Evolutionary conservation across 805 yeast species (phyloP).

Genomic region (Pichia occidentalis): DNA sequence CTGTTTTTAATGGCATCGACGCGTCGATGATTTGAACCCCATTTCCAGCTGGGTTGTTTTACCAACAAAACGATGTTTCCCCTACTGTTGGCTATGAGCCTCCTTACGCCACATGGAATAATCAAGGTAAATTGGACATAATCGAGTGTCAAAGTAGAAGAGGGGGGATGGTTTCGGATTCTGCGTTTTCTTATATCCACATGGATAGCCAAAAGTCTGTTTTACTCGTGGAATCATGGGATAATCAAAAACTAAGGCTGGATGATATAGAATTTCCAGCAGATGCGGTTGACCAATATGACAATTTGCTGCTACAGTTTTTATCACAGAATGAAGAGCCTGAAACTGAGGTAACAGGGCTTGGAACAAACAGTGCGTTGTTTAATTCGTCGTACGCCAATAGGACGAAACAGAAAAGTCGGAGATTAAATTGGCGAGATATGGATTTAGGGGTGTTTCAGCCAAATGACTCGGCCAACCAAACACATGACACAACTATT

Average conservation of each 20-base stretch:
- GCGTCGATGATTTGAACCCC: too few species aligned
- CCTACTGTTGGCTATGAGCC: too few species aligned
- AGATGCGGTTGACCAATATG: slow-evolving; percentile 14
- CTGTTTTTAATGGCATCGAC: too few species aligned
- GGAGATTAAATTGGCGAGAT: slow-evolving; percentile 29
- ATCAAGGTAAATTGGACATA: too few species aligned
- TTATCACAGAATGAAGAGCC: slow-evolving; percentile 23
- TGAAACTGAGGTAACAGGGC: slow-evolving; percentile 22
- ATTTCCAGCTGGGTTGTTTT: too few species aligned
- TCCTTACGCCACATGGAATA: too few species aligned
- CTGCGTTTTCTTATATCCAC: slow-evolving; percentile 25
- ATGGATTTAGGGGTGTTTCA: slow-evolving; percentile 1
- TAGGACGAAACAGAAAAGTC: slow-evolving; percentile 22
- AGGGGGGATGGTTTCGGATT: slow-evolving; percentile 18
- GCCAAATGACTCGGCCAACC: background rate
- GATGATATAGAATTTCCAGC: slow-evolving; percentile 29
- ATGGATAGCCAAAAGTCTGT: slow-evolving; percentile 27
- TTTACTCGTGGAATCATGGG: slow-evolving; percentile 30
- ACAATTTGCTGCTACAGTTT: slow-evolving; percentile 25
- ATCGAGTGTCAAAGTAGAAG: background rate
- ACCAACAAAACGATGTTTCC: too few species aligned
- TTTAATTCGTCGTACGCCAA: slow-evolving; percentile 26
- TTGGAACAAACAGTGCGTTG: slow-evolving; percentile 23
- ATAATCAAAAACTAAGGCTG: slow-evolving; percentile 24
- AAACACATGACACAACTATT: background rate